Evolutionary conservation across 2,329 filamentous ascomycete genomes (phyloP).

Genomic region (Xylariaceae sp.): DNA sequence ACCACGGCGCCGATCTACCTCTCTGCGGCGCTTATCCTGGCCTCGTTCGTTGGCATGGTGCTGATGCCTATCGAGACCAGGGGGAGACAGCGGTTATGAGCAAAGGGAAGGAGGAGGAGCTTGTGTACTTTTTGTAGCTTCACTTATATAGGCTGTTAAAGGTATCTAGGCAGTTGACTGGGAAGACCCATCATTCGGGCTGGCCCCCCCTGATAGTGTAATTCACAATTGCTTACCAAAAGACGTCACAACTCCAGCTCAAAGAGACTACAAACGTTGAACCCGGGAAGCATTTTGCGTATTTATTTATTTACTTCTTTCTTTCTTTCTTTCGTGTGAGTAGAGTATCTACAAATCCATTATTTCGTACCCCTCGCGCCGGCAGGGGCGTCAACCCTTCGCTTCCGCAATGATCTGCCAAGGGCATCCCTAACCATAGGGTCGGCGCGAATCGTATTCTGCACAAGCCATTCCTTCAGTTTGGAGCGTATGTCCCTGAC

Average conservation of each 20-base stretch:
- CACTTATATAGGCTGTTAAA: no score
- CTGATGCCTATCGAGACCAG: constrained; percentile 59
- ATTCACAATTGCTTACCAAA: no score
- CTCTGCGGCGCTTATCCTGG: constrained; percentile 50
- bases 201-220: no score
- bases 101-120: neutral
- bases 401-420: constrained; percentile 57
- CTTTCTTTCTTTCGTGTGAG: neutral
- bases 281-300: no score
- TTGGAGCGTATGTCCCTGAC: constrained; percentile 60
- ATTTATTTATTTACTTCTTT: neutral
- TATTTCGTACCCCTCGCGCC: constrained; percentile 52
- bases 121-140: no score
- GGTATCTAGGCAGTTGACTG: no score
- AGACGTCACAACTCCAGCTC: no score
- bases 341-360: neutral
- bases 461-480: constrained; percentile 80
- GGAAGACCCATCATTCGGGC: no score
- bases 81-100: constrained; percentile 51
- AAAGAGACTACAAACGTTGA: no score
- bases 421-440: constrained; percentile 79
- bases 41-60: constrained; percentile 54
- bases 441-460: constrained; percentile 75
- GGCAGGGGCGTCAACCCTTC: constrained; percentile 56
- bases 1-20: constrained; percentile 53